These are phyloP conservation scores for Patellaria atrata DNA, from an alignment of 495 filamentous ascomycete genomes.

Conservation along the genomic window DNA sequence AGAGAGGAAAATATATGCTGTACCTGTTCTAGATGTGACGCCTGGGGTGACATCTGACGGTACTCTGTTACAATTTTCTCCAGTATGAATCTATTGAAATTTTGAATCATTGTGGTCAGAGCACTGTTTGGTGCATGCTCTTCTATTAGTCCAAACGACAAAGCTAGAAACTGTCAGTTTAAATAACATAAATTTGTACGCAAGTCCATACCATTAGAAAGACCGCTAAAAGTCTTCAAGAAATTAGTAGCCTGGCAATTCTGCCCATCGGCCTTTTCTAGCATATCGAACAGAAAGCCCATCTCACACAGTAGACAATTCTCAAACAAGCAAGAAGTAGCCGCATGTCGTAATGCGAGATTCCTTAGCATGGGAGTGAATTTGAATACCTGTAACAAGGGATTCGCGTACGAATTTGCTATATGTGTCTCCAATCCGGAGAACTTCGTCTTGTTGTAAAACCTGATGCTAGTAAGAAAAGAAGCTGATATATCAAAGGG, in stretches of 20 bases:
- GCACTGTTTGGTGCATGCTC: constrained; percentile 58
- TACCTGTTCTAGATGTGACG: constrained; percentile 37
- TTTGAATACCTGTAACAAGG: constrained; percentile 78
- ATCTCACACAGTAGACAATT: constrained; percentile 84
- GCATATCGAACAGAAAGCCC: constrained; percentile 94
- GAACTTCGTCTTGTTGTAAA: constrained; percentile 79
- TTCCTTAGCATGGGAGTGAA: constrained; percentile 84
- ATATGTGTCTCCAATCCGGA: constrained; percentile 95
- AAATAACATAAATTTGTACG: constrained; percentile 6
- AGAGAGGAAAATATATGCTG: too few species aligned
- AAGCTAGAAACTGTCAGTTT: too few species aligned
- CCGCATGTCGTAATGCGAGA: constrained; percentile 76
- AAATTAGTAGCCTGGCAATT: constrained; percentile 98
- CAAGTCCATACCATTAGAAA: constrained; percentile 43
- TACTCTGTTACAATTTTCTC: constrained; percentile 58
- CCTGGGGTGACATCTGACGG: constrained; percentile 42
- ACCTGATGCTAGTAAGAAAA: constrained; percentile 35
- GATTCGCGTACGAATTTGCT: constrained; percentile 87
- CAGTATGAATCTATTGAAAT: constrained; percentile 61
- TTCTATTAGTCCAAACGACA: constrained; percentile 60
- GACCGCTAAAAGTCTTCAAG: constrained; percentile 69
- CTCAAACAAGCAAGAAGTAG: constrained; percentile 65
- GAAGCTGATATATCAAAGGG: not conserved
- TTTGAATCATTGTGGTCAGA: constrained; percentile 60
- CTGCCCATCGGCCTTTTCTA: constrained; percentile 82